Conservation (phyloP, 1,139 yeast genomes). For the Candida sp. region DNA sequence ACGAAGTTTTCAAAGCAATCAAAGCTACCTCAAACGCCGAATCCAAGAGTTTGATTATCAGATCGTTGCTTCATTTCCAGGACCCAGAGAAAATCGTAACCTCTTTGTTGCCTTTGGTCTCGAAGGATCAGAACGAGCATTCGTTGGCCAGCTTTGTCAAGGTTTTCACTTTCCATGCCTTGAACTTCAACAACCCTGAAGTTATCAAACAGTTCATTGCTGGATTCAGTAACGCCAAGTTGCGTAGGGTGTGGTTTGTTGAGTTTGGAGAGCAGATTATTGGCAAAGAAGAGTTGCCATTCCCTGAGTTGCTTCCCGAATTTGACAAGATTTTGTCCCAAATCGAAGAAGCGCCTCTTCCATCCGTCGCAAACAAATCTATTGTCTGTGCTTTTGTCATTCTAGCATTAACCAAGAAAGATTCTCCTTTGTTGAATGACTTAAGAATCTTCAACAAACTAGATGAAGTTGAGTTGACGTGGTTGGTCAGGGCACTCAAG, state of each 20-base stretch:
- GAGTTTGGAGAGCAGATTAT: constrained; percentile 43
- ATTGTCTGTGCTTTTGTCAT: constrained; percentile 53
- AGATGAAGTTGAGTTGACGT: constrained; percentile 46
- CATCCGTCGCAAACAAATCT: constrained; percentile 51
- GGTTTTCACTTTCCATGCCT: constrained; percentile 47
- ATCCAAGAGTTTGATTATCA: constrained; percentile 47
- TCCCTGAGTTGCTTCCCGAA: constrained; percentile 8
- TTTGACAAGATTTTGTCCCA: constrained; percentile 40
- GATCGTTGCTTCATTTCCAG: constrained; percentile 10
- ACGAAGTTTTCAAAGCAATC: constrained; percentile 59
- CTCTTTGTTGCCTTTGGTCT: constrained; percentile 52
- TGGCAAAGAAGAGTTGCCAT: neutral
- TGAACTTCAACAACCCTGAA: constrained; percentile 17
- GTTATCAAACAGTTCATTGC: constrained; percentile 10
- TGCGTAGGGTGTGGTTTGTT: constrained; percentile 72
- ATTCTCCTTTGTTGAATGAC: constrained; percentile 35
- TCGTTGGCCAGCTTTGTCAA: constrained; percentile 57
- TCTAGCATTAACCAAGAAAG: constrained; percentile 8
- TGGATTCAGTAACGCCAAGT: constrained; percentile 71
- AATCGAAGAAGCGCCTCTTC: constrained; percentile 51
- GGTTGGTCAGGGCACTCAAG: constrained; percentile 54
- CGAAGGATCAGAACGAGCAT: constrained; percentile 78
- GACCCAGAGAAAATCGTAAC: constrained; percentile 45
- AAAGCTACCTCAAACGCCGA: constrained; percentile 73
- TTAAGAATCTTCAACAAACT: constrained; percentile 56